phyloP scores from a whole-genome alignment of 176 grass and related monocot genomes.

The Carex cristatella region DNA sequence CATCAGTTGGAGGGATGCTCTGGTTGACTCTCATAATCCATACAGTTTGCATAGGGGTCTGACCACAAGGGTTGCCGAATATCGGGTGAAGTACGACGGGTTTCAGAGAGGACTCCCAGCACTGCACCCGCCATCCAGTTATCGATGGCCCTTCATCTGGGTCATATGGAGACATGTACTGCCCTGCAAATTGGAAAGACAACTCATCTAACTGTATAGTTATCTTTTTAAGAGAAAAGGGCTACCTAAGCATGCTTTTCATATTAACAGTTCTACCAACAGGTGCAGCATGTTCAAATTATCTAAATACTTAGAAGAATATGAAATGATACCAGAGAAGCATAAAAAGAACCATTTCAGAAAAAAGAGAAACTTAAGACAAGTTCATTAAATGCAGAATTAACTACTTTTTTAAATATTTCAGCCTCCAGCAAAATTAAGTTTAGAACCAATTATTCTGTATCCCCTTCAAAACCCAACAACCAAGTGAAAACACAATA shows the following conservation, averaged over 20 bases:
- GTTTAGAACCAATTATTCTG: neutral
- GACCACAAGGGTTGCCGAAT: slow-evolving; percentile 75
- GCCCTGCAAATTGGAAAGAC: slow-evolving; percentile 45
- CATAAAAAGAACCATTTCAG: neutral
- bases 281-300: neutral
- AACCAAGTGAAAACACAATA: neutral
- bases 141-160: slow-evolving; percentile 99
- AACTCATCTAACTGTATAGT: neutral
- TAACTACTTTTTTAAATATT: neutral
- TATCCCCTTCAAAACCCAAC: neutral
- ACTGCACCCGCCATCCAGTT: slow-evolving; percentile 96
- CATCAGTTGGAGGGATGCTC: slow-evolving; percentile 89
- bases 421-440: neutral
- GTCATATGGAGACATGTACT: slow-evolving; percentile 99
- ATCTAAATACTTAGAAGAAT: neutral
- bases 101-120: slow-evolving; percentile 94
- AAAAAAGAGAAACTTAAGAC: neutral
- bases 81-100: slow-evolving; percentile 99
- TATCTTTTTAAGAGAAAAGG: neutral
- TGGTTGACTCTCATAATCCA: slow-evolving; percentile 93
- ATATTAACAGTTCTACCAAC: neutral
- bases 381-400: neutral
- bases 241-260: neutral
- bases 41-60: slow-evolving; percentile 91
- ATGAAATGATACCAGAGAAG: neutral